Evolutionary conservation across 371 early-diverging fungal genomes (phyloP).

Genomic region (Synchytrium microbalum): DNA sequence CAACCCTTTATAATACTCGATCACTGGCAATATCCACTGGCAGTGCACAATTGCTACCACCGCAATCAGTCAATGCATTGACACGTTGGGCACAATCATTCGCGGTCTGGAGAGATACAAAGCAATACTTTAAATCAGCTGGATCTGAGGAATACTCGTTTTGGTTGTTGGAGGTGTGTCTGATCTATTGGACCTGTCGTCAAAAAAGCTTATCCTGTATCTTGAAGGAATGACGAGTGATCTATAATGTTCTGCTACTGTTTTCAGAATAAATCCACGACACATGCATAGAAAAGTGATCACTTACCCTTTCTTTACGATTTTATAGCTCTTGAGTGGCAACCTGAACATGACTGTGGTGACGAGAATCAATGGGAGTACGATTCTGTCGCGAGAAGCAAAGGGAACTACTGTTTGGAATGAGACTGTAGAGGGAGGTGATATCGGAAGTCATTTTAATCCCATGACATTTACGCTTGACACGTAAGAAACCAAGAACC

Average conservation of each 20-base stretch:
- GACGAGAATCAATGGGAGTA: neutral
- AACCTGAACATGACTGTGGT: neutral
- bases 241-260: too few species aligned
- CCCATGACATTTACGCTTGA: neutral
- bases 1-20: too few species aligned
- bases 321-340: neutral
- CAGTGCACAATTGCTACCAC: too few species aligned
- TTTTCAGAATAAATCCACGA: too few species aligned
- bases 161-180: neutral
- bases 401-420: neutral
- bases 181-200: neutral
- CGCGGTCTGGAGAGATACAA: neutral
- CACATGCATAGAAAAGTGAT: too few species aligned
- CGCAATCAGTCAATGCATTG: neutral
- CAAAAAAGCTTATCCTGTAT: neutral
- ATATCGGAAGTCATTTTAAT: neutral
- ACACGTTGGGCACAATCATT: neutral
- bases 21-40: too few species aligned
- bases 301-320: too few species aligned
- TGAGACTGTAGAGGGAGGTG: neutral
- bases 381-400: neutral
- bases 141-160: neutral
- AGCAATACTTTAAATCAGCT: neutral
- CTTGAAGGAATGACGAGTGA: neutral
- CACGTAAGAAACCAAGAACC: neutral